Base-by-base conservation (phyloP, 2,329 filamentous ascomycete genomes). In the Sporothrix inflata region DNA sequence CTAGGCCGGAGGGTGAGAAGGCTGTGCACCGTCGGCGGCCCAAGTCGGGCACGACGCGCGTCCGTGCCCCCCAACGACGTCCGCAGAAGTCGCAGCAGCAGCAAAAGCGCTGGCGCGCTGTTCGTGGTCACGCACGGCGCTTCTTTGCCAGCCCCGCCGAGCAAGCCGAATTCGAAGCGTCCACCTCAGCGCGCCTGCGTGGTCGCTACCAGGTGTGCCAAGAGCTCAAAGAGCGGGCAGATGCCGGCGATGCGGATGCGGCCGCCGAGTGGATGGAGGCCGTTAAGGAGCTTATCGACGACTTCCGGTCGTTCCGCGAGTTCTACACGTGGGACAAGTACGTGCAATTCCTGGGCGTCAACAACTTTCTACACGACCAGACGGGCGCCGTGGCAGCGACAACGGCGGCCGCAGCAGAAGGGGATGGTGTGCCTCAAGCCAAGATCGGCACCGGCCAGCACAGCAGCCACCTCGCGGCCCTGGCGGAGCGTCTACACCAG, bases 291-390 rank as follows among this genome's bases (percentile, higher is more conserved):
- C 83, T 91, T 8, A 85, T 90, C 11, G 86, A 90, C 72, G 89
- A 91, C 73, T 91, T 91, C 77, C 83, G 88, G 74, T 87, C 87
- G 0, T 86, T 88, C 75, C 90, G 88, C 76, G 84, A 87, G 66
- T 91, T 91, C 75, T 91, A 90, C 76, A 85, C 88, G 1, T 91
- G 88, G 88, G 89, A 91, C 73, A 90, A 89, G 77, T 90, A 90
- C 75, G 82, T 90, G 66, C 83, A 84, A 72, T 89, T 89, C 77
- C 80, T 89, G 74, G 84, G 88, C 0, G 80, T 79, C 73, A 77
- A 76, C 34, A 76, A 76, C 9, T 78, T 79, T 61, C 80, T 83
- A 69, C 78, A 81, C 45, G 79, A 82, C 69, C 79, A 80, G 78
- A 78, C 21, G 77, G 78, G 67, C n/a, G 51, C 16, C 16, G 21